Conservation (phyloP, 164 flowering plant genomes). For the Echeveria elegans region DNA sequence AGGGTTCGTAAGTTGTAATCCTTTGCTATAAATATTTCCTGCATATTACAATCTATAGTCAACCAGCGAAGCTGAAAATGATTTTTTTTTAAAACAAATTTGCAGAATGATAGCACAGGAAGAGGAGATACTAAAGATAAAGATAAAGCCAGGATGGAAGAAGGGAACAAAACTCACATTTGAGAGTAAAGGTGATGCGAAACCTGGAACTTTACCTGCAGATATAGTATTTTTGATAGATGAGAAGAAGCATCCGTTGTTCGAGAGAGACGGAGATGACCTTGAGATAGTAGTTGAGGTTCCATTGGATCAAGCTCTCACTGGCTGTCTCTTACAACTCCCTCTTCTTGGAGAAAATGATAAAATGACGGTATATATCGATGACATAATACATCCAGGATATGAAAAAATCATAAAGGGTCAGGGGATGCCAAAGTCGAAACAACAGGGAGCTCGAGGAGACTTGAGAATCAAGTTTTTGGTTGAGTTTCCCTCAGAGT, state of each 20-base stretch:
- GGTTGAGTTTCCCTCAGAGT: slow-evolving; percentile 39
- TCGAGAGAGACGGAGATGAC: slow-evolving; percentile 53
- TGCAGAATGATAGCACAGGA: slow-evolving; percentile 42
- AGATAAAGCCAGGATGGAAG: slow-evolving; percentile 78
- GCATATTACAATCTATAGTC: too few species aligned
- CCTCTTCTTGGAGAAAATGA: slow-evolving; percentile 59
- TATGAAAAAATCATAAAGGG: slow-evolving; percentile 50
- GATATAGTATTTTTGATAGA: slow-evolving; percentile 51
- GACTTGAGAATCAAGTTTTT: slow-evolving; percentile 44
- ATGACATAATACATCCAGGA: slow-evolving; percentile 46
- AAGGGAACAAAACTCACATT: slow-evolving; percentile 69
- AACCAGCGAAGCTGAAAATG: not conserved
- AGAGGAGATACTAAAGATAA: slow-evolving; percentile 47
- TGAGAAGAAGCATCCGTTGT: too few species aligned
- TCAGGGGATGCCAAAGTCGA: slow-evolving; percentile 64
- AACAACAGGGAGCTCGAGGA: slow-evolving; percentile 39
- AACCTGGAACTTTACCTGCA: slow-evolving; percentile 48
- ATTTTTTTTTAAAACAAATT: not conserved
- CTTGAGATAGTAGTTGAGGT: slow-evolving; percentile 28
- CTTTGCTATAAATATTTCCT: not conserved
- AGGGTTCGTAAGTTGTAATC: too few species aligned
- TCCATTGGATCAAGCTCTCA: slow-evolving; percentile 59
- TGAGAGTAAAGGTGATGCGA: slow-evolving; percentile 65
- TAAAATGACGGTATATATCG: slow-evolving; percentile 29
- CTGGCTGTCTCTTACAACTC: slow-evolving; percentile 46